phyloP scores from a whole-genome alignment of 441 rosid species.

The Daphne laureola region DNA sequence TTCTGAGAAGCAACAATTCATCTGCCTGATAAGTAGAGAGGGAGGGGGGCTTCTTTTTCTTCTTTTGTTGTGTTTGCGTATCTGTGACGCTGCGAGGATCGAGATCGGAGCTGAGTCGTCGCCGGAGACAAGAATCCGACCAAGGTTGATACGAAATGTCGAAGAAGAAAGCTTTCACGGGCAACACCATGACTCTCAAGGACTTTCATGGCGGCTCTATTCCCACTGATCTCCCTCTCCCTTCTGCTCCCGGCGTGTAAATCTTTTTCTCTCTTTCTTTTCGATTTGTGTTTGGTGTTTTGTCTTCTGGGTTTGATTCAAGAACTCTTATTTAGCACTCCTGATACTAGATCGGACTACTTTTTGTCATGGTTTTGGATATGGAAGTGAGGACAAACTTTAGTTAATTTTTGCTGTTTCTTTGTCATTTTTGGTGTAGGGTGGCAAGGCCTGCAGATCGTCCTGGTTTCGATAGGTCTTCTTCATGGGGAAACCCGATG shows the following conservation, averaged over 20 bases:
- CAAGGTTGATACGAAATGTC: slow-evolving; percentile 32
- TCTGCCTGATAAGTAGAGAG: slow-evolving; percentile 1
- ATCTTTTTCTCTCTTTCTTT: slow-evolving; percentile 17
- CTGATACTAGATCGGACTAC: slow-evolving; percentile 15
- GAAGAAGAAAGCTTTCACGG: slow-evolving; percentile 63
- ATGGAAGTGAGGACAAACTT: slow-evolving; percentile 8
- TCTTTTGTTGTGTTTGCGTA: not conserved
- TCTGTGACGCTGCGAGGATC: slow-evolving; percentile 7
- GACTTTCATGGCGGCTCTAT: slow-evolving; percentile 92
- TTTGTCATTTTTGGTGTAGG: slow-evolving; percentile 22
- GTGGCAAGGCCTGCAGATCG: slow-evolving; percentile 46
- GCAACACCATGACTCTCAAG: slow-evolving; percentile 81
- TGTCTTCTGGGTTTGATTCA: not conserved
- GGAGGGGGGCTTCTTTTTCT: slow-evolving; percentile 12
- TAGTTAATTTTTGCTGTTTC: slow-evolving; percentile 7
- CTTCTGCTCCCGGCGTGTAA: slow-evolving; percentile 93
- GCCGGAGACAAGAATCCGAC: no score
- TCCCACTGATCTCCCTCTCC: slow-evolving; percentile 74
- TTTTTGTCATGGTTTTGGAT: slow-evolving; percentile 9
- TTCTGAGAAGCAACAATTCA: not conserved
- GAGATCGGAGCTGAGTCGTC: no score
- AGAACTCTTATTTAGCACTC: slow-evolving; percentile 5
- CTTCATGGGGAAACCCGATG: slow-evolving; percentile 50
- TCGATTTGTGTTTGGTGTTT: not conserved
- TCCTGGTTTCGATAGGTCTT: slow-evolving; percentile 44